These are phyloP conservation scores for Chytriomyces hyalinus DNA, from an alignment of 192 early-diverging fungal genomes.

Conservation along the genomic window DNA sequence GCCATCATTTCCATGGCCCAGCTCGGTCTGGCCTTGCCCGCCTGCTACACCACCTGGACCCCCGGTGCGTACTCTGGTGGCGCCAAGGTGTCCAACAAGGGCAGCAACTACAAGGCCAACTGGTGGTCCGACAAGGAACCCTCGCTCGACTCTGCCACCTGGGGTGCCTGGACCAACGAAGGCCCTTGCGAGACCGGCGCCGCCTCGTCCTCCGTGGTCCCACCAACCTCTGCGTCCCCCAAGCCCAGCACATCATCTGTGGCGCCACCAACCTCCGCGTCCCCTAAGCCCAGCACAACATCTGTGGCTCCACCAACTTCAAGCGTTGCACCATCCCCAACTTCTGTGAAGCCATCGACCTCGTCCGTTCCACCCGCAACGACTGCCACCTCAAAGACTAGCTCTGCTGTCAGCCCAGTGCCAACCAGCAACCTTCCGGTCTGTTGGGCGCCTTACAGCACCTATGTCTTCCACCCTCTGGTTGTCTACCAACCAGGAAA, in stretches of 20 bases:
- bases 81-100: neutral
- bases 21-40: neutral
- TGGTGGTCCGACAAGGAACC: conserved; percentile 6
- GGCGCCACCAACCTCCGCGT: neutral
- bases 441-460: conserved; percentile 5
- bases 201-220: neutral
- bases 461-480: neutral
- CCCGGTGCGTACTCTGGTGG: neutral
- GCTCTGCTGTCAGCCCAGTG: neutral
- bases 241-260: neutral
- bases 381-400: neutral
- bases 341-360: neutral
- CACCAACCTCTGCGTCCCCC: neutral
- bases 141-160: neutral
- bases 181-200: neutral
- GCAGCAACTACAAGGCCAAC: neutral
- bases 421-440: neutral
- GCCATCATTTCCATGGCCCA: neutral
- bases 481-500: conserved; percentile 13
- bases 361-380: neutral
- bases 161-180: neutral
- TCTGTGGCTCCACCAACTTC: neutral
- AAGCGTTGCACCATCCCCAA: neutral
- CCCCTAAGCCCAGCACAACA: neutral
- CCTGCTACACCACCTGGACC: neutral